These are phyloP conservation scores for Pseudogymnoascus sp. DNA, from an alignment of 2,329 filamentous ascomycete genomes.

Conservation along the genomic window DNA sequence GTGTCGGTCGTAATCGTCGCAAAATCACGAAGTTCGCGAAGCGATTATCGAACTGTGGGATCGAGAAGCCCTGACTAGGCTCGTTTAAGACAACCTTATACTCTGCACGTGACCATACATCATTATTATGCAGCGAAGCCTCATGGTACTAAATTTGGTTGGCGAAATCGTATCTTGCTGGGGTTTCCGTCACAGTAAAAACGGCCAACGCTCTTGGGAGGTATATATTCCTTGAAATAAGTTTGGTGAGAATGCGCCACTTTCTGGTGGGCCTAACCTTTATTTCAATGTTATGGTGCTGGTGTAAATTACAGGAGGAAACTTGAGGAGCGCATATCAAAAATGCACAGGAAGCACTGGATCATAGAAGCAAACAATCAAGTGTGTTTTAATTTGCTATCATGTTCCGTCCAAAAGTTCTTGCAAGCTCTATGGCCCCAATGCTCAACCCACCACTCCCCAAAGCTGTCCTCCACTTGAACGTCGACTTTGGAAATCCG, in stretches of 20 bases:
- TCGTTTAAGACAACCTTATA: slow-evolving; percentile 8
- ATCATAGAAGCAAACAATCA: background rate
- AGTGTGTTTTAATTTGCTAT: slow-evolving; percentile 54
- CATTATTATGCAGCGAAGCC: background rate
- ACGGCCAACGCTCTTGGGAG: background rate
- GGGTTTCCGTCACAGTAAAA: background rate
- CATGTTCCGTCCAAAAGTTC: slow-evolving; percentile 79
- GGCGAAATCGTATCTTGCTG: background rate
- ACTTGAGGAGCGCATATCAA: background rate
- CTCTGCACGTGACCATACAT: background rate
- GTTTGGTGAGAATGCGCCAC: background rate
- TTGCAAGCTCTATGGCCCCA: slow-evolving; percentile 75
- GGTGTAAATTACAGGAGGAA: background rate
- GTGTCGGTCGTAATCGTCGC: slow-evolving; percentile 7
- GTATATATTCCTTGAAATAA: background rate
- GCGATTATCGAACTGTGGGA: slow-evolving; percentile 8
- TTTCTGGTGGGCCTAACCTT: background rate
- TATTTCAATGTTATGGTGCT: background rate
- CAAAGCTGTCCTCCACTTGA: slow-evolving; percentile 80
- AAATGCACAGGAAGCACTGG: background rate
- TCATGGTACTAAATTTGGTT: background rate
- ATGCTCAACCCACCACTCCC: slow-evolving; percentile 92
- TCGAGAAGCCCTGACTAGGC: slow-evolving; percentile 7
- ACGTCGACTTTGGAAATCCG: slow-evolving; percentile 60
- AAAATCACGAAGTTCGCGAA: slow-evolving; percentile 8